Percentiles rank a stretch among this genome's conserved stretches.
Evolutionary conservation across 1,284 basidiomycete genomes (phyloP).

Genomic region (Cutaneotrichosporon dermatis): DNA sequence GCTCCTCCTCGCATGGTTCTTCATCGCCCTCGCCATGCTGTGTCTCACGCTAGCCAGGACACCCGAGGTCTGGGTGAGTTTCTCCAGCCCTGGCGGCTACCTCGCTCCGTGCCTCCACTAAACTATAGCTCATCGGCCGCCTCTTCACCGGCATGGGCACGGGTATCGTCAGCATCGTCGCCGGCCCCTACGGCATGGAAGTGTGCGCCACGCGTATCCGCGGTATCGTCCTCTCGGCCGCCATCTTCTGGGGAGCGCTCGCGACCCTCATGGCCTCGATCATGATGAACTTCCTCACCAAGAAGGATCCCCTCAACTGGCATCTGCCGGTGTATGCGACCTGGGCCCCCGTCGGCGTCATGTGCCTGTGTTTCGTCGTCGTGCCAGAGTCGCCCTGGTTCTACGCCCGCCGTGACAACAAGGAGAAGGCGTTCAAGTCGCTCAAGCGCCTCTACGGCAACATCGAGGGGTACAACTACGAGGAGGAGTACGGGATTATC

Average conservation of each 20-base stretch:
- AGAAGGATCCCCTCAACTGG: slow-evolving; percentile 10
- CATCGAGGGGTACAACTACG: slow-evolving; percentile 29
- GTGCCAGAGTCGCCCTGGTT: slow-evolving; percentile 21
- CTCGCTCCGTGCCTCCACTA: not conserved
- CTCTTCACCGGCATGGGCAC: not conserved
- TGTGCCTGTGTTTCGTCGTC: slow-evolving; percentile 9
- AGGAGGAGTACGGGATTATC: slow-evolving; percentile 30
- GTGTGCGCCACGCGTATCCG: slow-evolving; percentile 14
- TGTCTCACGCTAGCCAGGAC: slow-evolving; percentile 2
- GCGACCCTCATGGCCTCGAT: slow-evolving; percentile 1
- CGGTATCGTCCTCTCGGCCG: slow-evolving; percentile 7
- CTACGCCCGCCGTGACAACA: slow-evolving; percentile 20
- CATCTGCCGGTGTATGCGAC: slow-evolving; percentile 12
- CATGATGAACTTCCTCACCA: slow-evolving; percentile 17
- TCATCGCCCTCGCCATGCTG: slow-evolving; percentile 4
- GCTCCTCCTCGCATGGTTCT: slow-evolving; percentile 2
- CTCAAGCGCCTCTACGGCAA: slow-evolving; percentile 24
- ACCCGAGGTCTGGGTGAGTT: slow-evolving; percentile 3
- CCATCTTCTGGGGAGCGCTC: slow-evolving; percentile 9
- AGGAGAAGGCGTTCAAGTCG: slow-evolving; percentile 17
- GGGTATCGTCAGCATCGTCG: slow-evolving; percentile 9
- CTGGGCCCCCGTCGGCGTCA: slow-evolving; percentile 16
- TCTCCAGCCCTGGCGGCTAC: not conserved
- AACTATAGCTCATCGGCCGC: not conserved
- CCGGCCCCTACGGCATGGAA: slow-evolving; percentile 19